Base-by-base conservation (phyloP, 148 eudicot genomes). In the Rhododendron kiyosumense region DNA sequence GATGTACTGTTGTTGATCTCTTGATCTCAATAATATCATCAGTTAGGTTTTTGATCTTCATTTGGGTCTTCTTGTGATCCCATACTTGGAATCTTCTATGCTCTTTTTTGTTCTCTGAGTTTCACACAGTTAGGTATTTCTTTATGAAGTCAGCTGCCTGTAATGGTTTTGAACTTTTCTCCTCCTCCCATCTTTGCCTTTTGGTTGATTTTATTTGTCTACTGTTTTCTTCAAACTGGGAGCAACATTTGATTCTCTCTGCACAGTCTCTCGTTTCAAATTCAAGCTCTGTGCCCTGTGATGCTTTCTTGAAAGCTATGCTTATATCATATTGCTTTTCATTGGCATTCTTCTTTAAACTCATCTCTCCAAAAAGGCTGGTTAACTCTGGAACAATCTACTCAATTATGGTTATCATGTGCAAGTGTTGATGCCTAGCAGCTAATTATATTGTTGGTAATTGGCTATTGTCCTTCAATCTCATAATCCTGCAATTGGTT, bases 271-370 rank as follows among this genome's bases (percentile, higher is more conserved):
- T 86, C 79, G 85, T 85, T 82, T 82, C 81, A 73, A 51, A 65
- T 73, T 49, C 84, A 83, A 88, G 87, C 82, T 79, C 73, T 84
- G 84, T 84, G 28, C 78, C 86, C 76, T 83, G 81, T 86, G 90
- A 88, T 87, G 84, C 86, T 87, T 87, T 81, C 90, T 83, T 87
- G n/a, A 63, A 81, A 54, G 12, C 75, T 54, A 79, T 89, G 79
- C 45, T 82, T 63, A n/a, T 11, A 73, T 59, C 81, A 79, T 34
- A 15, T 32, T 76, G 69, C 83, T 71, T 74, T 85, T 30, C 45
- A 4, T 54, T 45, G 45, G 67, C 73, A 67, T 71, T 9, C 85
- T 22, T 78, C 54, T 69, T 84, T 10, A 52, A 24, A 26, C 43
- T 34, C 22, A 49, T 32, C 14, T n/a, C 24, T 20, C 10, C 13